A percentile compares a stretch with the other conserved stretches of the same genome.
Conservation (phyloP, 306 rosid genomes). For the Abrus pulchellus region DNA sequence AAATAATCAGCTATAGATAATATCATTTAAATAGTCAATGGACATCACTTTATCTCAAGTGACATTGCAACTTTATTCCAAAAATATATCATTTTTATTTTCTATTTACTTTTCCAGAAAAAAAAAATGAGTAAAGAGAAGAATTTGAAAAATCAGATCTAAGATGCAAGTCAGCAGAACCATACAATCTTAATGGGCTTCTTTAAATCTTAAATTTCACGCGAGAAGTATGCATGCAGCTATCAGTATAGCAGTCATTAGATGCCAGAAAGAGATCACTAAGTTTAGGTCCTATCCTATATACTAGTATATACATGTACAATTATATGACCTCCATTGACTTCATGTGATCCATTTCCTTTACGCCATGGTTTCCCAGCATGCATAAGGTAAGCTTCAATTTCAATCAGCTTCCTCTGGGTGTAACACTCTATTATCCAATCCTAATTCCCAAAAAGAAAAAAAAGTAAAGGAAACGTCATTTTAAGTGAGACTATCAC, state of each 20-base stretch:
- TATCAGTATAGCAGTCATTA: constrained; percentile 19
- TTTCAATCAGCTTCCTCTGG: constrained; percentile 83
- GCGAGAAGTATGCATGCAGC: constrained; percentile 18
- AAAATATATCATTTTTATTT: not conserved
- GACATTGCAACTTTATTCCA: constrained; percentile 23
- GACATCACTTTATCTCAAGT: not conserved
- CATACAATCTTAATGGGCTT: constrained; percentile 19
- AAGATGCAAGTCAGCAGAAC: constrained; percentile 20
- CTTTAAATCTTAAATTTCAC: constrained; percentile 26
- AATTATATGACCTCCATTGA: constrained; percentile 62
- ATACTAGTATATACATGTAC: constrained; percentile 17
- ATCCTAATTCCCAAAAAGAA: constrained; percentile 62
- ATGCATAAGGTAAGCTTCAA: constrained; percentile 81
- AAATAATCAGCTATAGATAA: constrained; percentile 11
- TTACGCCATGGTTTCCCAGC: constrained; percentile 94
- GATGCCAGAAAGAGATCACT: constrained; percentile 17
- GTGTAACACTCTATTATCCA: constrained; percentile 85
- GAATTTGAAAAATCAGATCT: not conserved
- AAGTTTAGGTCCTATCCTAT: constrained; percentile 35
- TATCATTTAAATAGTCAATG: not conserved
- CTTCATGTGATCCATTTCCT: constrained; percentile 58
- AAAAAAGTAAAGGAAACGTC: constrained; percentile 35
- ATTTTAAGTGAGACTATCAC: constrained; percentile 8
- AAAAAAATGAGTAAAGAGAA: not conserved
- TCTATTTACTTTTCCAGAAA: not conserved